Conservation (phyloP, 768 basidiomycete genomes). For the Tulasnella sp. region DNA sequence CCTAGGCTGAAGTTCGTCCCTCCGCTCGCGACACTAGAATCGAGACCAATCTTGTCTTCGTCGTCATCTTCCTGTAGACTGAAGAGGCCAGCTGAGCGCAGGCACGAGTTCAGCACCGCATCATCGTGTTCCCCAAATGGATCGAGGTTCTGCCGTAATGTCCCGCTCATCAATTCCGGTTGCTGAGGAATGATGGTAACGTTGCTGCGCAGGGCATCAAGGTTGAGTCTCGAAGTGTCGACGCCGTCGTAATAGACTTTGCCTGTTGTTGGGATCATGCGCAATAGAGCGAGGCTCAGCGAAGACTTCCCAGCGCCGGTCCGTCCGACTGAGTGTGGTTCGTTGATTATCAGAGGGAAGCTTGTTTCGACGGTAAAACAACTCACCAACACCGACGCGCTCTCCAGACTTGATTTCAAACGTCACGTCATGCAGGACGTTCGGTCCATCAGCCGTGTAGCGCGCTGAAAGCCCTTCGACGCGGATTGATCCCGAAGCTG, state of each 20-base stretch:
- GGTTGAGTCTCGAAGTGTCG: slow-evolving; percentile 38
- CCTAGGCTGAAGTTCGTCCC: slow-evolving; percentile 34
- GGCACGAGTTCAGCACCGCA: slow-evolving; percentile 38
- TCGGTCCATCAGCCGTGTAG: slow-evolving; percentile 43
- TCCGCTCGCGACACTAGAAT: slow-evolving; percentile 28
- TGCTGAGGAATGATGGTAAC: slow-evolving; percentile 57
- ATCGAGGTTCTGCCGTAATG: slow-evolving; percentile 51
- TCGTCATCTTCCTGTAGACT: slow-evolving; percentile 3
- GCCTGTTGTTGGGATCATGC: slow-evolving; percentile 49
- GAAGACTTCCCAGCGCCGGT: slow-evolving; percentile 50
- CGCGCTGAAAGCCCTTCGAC: slow-evolving; percentile 44
- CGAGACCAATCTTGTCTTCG: slow-evolving; percentile 24
- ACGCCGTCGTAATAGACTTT: slow-evolving; percentile 45
- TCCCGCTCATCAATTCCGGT: slow-evolving; percentile 46
- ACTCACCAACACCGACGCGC: slow-evolving; percentile 46
- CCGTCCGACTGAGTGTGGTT: slow-evolving; percentile 35
- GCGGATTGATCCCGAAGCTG: slow-evolving; percentile 41
- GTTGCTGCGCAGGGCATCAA: slow-evolving; percentile 44
- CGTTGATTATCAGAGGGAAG: background rate
- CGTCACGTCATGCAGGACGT: slow-evolving; percentile 51
- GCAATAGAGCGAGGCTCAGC: slow-evolving; percentile 43
- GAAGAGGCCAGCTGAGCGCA: slow-evolving; percentile 35
- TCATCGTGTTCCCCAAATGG: slow-evolving; percentile 49
- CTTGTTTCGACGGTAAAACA: background rate
- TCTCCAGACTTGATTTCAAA: slow-evolving; percentile 48